Evolutionary conservation across 805 yeast species (phyloP).

Genomic region (Yarrowia divulgata): DNA sequence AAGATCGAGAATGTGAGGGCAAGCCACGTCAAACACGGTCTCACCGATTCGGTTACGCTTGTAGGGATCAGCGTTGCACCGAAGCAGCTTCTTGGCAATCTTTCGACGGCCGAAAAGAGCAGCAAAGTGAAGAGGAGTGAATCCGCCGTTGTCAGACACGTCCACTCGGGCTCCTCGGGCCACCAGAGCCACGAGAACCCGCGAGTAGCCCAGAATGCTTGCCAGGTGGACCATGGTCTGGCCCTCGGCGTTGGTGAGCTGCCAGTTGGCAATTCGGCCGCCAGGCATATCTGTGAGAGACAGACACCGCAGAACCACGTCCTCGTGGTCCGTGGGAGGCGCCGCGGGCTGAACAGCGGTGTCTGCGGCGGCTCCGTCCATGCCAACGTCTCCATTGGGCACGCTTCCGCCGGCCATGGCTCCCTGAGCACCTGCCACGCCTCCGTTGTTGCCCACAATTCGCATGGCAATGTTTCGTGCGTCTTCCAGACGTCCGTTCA

Average conservation of each 20-base stretch:
- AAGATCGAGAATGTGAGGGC: constrained; percentile 29
- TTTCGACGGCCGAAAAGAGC: constrained; percentile 75
- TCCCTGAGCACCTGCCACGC: constrained; percentile 30
- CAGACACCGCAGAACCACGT: constrained; percentile 36
- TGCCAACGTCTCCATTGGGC: background rate
- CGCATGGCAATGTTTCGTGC: constrained; percentile 92
- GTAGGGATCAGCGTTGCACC: constrained; percentile 38
- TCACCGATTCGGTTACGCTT: constrained; percentile 28
- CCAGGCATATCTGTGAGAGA: constrained; percentile 34
- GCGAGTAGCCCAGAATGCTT: constrained; percentile 71
- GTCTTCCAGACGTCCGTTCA: constrained; percentile 95
- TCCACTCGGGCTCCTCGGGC: constrained; percentile 66
- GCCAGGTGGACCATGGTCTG: constrained; percentile 91
- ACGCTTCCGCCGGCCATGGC: constrained; percentile 13
- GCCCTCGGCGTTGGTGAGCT: constrained; percentile 49
- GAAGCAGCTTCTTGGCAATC: constrained; percentile 64
- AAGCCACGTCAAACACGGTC: constrained; percentile 22
- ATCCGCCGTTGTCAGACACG: constrained; percentile 77
- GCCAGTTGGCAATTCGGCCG: constrained; percentile 37
- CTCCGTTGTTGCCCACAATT: constrained; percentile 68
- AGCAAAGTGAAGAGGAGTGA: constrained; percentile 89
- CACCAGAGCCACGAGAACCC: constrained; percentile 69
- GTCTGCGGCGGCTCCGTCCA: background rate
- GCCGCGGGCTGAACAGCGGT: background rate
- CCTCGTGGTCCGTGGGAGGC: constrained; percentile 35